Evolutionary conservation across 2,329 filamentous ascomycete genomes (phyloP).

Genomic region (Penicillium vulpinum): DNA sequence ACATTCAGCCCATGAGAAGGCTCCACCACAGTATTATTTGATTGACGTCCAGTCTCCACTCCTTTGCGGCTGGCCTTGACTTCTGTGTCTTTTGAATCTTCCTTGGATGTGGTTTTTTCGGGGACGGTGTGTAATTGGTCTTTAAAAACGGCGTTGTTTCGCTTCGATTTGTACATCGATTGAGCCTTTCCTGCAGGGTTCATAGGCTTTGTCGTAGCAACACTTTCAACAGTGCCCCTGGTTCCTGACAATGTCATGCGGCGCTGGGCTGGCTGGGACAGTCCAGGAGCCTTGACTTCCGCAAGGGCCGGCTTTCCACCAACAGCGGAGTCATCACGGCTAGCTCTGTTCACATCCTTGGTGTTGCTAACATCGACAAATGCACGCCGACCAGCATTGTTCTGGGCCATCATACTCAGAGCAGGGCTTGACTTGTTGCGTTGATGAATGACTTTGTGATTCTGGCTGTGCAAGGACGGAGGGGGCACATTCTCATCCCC

Average conservation of each 20-base stretch:
- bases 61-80: constrained; percentile 12
- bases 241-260: constrained; percentile 47
- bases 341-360: constrained; percentile 38
- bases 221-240: constrained; percentile 41
- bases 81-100: constrained; percentile 23
- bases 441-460: constrained; percentile 68
- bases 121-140: constrained; percentile 45
- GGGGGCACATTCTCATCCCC: constrained; percentile 68
- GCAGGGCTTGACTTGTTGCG: constrained; percentile 76
- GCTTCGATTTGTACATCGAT: constrained; percentile 47
- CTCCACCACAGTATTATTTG: constrained; percentile 5
- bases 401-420: constrained; percentile 56
- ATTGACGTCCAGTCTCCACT: neutral
- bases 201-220: constrained; percentile 30
- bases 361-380: constrained; percentile 83
- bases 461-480: constrained; percentile 44
- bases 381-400: constrained; percentile 68
- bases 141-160: constrained; percentile 56
- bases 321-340: constrained; percentile 59
- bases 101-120: constrained; percentile 35
- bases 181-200: constrained; percentile 36
- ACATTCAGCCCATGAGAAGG: neutral
- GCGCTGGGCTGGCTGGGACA: constrained; percentile 62
- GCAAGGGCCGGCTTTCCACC: constrained; percentile 48
- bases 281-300: constrained; percentile 15